phyloP scores from a whole-genome alignment of 2,329 filamentous ascomycete genomes.

The Dactylellina leptospora region DNA sequence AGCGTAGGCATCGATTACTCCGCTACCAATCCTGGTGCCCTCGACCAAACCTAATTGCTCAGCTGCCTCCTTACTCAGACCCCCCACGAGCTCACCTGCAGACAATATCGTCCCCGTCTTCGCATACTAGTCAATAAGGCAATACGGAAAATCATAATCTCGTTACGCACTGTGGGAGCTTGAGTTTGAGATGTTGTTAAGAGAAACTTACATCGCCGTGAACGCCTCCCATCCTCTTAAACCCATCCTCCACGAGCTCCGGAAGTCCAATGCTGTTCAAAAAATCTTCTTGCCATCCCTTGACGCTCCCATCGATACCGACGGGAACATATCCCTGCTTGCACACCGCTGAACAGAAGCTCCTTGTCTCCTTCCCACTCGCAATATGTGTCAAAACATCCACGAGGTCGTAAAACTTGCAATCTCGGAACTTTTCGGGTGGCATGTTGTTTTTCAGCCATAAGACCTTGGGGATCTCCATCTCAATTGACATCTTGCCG shows the following conservation, averaged over 20 bases:
- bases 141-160: slow-evolving; percentile 49
- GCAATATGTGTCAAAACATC: slow-evolving; percentile 95
- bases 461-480: slow-evolving; percentile 98
- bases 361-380: slow-evolving; percentile 88
- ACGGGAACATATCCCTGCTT: slow-evolving; percentile 97
- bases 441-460: slow-evolving; percentile 99
- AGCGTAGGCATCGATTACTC: slow-evolving; percentile 97
- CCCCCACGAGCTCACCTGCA: slow-evolving; percentile 88
- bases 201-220: slow-evolving; percentile 81
- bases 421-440: slow-evolving; percentile 83
- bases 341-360: slow-evolving; percentile 94
- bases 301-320: slow-evolving; percentile 95
- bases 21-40: slow-evolving; percentile 91
- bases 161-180: slow-evolving; percentile 39
- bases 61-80: slow-evolving; percentile 82
- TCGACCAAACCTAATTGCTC: slow-evolving; percentile 82
- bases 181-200: slow-evolving; percentile 51
- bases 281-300: slow-evolving; percentile 98
- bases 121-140: slow-evolving; percentile 51
- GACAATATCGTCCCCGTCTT: slow-evolving; percentile 92
- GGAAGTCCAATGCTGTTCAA: slow-evolving; percentile 84
- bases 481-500: slow-evolving; percentile 98
- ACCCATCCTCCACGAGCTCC: slow-evolving; percentile 84
- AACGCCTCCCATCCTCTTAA: slow-evolving; percentile 92
- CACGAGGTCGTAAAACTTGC: slow-evolving; percentile 95